phyloP scores from a whole-genome alignment of 805 yeast species.

The Spathaspora gorwiae region DNA sequence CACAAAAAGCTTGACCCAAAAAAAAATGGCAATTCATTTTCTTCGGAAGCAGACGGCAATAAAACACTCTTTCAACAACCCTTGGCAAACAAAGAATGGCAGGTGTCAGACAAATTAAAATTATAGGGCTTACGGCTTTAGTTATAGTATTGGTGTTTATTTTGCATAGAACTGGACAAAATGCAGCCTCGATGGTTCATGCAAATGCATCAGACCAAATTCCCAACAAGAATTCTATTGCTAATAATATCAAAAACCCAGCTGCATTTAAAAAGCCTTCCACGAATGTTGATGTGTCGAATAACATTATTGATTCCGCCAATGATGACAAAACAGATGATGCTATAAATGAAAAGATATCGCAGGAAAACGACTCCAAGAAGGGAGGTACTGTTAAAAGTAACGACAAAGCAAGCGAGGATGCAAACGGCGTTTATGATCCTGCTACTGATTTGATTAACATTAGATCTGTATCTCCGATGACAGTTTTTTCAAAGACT shows the following conservation, averaged over 20 bases:
- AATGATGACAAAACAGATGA: slow-evolving; percentile 36
- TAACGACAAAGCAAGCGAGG: slow-evolving; percentile 7
- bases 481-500: slow-evolving; percentile 52
- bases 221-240: slow-evolving; percentile 3
- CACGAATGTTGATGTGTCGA: slow-evolving; percentile 7
- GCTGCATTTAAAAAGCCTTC: background rate
- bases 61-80: background rate
- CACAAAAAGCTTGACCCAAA: no score
- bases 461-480: slow-evolving; percentile 59
- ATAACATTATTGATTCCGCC: slow-evolving; percentile 26
- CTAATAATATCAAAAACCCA: background rate
- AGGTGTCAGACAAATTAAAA: slow-evolving; percentile 7
- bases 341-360: slow-evolving; percentile 36
- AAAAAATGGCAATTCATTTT: background rate
- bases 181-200: slow-evolving; percentile 9
- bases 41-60: background rate
- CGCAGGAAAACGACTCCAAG: slow-evolving; percentile 2
- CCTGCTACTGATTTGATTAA: slow-evolving; percentile 42
- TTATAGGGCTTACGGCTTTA: slow-evolving; percentile 5
- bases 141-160: slow-evolving; percentile 7
- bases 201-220: slow-evolving; percentile 9
- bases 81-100: slow-evolving; percentile 3
- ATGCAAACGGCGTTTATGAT: slow-evolving; percentile 10
- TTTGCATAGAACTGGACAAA: slow-evolving; percentile 8
- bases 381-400: slow-evolving; percentile 1